phyloP scores from a whole-genome alignment of 805 yeast species.

The Yarrowia bubula region DNA sequence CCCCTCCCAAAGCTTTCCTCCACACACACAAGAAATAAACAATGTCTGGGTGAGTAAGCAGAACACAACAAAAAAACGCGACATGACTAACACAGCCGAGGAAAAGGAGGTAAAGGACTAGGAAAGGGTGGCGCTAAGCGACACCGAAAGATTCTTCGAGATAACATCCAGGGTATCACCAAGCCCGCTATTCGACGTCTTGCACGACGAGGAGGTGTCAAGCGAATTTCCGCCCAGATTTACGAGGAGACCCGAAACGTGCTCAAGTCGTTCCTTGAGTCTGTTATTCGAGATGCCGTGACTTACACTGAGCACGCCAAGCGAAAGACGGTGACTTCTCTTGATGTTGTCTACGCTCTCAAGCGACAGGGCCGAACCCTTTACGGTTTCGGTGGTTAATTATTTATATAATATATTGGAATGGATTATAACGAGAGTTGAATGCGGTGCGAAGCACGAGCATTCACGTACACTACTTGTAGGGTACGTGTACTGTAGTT shows the following conservation, averaged over 20 bases:
- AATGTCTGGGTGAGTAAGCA: constrained; percentile 68
- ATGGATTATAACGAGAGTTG: constrained; percentile 1
- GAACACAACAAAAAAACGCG: not conserved
- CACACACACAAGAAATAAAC: constrained; percentile 33
- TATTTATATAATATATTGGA: constrained; percentile 28
- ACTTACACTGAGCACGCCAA: constrained; percentile 99
- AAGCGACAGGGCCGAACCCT: constrained; percentile 99
- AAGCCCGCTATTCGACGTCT: constrained; percentile 99
- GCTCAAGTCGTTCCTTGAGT: constrained; percentile 90
- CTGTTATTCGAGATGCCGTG: constrained; percentile 98
- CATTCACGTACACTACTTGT: no score
- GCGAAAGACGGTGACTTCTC: constrained; percentile 99
- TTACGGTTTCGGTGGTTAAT: constrained; percentile 99
- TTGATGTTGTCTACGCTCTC: constrained; percentile 98
- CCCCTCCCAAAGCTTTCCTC: not conserved
- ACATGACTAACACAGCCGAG: constrained; percentile 57
- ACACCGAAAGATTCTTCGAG: constrained; percentile 99
- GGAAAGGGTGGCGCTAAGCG: constrained; percentile 99
- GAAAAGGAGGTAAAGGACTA: constrained; percentile 99
- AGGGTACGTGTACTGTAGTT: no score
- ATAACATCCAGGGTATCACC: constrained; percentile 99
- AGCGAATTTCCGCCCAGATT: constrained; percentile 98
- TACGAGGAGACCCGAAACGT: constrained; percentile 99
- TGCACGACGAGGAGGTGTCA: constrained; percentile 99
- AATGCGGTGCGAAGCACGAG: no score